phyloP scores from a whole-genome alignment of 345 rosid genomes.

The Combretum micranthum region DNA sequence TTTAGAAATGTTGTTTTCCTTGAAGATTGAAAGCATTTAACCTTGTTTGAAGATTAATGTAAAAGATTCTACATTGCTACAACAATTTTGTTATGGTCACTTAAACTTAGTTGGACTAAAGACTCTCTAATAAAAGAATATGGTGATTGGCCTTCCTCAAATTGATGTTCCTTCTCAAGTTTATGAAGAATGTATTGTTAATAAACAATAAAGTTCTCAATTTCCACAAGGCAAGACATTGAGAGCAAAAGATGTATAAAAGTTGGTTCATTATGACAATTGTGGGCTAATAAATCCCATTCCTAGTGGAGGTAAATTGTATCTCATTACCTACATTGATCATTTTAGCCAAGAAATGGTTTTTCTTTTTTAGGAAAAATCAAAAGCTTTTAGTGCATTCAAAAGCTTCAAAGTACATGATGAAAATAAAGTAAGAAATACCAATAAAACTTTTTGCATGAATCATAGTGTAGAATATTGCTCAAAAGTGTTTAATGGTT shows the following conservation, averaged over 20 bases:
- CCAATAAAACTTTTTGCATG: no score
- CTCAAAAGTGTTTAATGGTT: no score
- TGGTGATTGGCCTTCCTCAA: neutral
- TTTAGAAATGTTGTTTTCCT: no score
- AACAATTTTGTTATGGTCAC: neutral
- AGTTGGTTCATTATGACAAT: neutral
- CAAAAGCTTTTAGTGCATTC: no score
- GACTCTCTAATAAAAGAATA: neutral
- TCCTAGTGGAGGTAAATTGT: neutral
- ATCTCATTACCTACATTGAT: neutral
- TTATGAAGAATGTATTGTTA: neutral
- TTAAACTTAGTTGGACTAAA: neutral
- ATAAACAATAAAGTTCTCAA: neutral
- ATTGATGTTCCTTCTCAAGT: neutral
- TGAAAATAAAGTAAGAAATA: no score
- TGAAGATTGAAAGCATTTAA: no score
- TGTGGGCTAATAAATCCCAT: neutral
- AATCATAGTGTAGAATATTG: no score
- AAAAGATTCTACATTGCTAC: no score
- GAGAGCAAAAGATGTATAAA: neutral
- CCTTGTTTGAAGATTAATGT: no score
- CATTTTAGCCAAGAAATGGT: neutral
- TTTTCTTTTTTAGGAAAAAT: neutral
- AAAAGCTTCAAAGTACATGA: no score
- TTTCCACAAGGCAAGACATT: neutral